These are phyloP conservation scores for Chaetoceros tenuissimus DNA, from an alignment of 108 stramenopile species.

Conservation along the genomic window DNA sequence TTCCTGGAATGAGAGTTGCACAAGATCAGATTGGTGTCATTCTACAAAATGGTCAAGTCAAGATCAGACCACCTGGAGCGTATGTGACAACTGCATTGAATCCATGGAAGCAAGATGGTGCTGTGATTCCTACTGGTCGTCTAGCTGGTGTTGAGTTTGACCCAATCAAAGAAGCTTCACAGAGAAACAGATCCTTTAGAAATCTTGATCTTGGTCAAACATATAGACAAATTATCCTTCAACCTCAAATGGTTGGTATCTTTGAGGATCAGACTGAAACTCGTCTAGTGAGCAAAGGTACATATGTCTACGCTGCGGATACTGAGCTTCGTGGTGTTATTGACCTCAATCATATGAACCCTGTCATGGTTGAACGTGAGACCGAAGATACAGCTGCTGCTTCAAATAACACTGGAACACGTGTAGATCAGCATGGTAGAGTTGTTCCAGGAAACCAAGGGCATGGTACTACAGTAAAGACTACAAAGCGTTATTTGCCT, in stretches of 20 bases:
- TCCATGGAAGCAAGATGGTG: background rate
- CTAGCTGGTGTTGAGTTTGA: background rate
- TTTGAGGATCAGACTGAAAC: slow-evolving; percentile 4
- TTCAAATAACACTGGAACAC: background rate
- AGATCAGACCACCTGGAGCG: background rate
- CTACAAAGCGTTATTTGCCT: background rate
- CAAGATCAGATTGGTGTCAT: background rate
- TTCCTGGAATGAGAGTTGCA: background rate
- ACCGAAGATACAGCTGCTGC: slow-evolving; percentile 3
- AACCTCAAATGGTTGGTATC: background rate
- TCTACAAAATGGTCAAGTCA: background rate
- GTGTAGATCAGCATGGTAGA: slow-evolving; percentile 2
- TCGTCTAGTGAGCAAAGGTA: background rate
- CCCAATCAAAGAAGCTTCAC: background rate
- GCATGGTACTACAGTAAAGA: background rate
- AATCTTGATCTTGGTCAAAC: background rate
- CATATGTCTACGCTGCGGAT: slow-evolving; percentile 1
- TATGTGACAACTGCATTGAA: background rate
- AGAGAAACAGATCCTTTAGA: background rate
- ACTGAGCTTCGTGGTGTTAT: slow-evolving; percentile 2
- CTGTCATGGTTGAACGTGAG: slow-evolving; percentile 2
- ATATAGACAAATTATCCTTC: background rate
- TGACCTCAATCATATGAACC: slow-evolving; percentile 2
- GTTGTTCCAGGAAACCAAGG: background rate
- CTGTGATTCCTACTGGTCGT: background rate